phyloP scores from a whole-genome alignment of 306 rosid genomes.

The Citrullus colocynthis region DNA sequence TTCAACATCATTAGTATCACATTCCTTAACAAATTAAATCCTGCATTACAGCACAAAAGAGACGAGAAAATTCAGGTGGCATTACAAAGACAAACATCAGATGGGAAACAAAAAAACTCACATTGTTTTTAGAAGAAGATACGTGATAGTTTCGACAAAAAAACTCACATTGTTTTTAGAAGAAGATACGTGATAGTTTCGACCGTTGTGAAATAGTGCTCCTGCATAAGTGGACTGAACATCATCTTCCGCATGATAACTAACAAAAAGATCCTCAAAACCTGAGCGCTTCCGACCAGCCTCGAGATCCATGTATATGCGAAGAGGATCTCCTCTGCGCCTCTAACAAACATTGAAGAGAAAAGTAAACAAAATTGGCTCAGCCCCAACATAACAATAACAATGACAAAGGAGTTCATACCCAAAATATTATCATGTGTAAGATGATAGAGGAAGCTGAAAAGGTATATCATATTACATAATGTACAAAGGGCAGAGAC shows the following conservation, averaged over 20 bases:
- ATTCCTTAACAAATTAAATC: background rate
- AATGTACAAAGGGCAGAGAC: background rate
- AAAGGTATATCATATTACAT: background rate
- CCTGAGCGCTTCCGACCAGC: conserved; percentile 71
- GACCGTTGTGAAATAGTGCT: conserved; percentile 66
- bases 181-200: conserved; percentile 59
- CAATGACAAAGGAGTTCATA: background rate
- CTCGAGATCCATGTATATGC: conserved; percentile 90
- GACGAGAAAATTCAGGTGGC: background rate
- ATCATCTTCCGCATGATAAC: conserved; percentile 85
- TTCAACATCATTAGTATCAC: background rate
- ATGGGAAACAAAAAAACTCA: conserved; percentile 14
- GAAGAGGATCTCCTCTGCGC: conserved; percentile 56
- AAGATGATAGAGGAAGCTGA: background rate
- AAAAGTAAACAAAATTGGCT: background rate
- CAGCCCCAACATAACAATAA: background rate
- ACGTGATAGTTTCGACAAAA: conserved; percentile 51
- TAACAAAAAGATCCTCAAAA: conserved; percentile 57
- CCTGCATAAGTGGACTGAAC: conserved; percentile 94
- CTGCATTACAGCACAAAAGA: background rate
- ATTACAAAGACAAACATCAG: background rate
- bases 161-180: conserved; percentile 46
- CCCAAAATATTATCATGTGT: background rate
- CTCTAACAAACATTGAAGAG: conserved; percentile 32
- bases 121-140: conserved; percentile 44